Evolutionary conservation across 108 stramenopile species (phyloP).

Genomic region (Cyclostephanos tholiformis): DNA sequence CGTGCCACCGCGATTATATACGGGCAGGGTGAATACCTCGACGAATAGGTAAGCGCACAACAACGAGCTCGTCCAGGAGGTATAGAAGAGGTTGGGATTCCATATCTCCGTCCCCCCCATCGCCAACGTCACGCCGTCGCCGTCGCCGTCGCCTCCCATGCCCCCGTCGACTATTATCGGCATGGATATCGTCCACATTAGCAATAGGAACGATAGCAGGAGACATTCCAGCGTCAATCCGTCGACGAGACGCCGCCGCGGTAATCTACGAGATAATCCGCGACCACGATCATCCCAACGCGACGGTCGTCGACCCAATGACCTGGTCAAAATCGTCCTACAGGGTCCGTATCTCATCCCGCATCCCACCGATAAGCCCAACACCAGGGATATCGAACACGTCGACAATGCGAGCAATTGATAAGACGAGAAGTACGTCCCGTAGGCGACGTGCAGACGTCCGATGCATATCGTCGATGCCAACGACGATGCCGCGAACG

Average conservation of each 20-base stretch:
- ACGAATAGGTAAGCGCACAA: constrained; percentile 25
- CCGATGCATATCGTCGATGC: constrained; percentile 18
- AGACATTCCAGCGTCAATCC: constrained; percentile 15
- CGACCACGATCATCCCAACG: neutral
- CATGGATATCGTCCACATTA: constrained; percentile 30
- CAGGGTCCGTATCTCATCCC: constrained; percentile 25
- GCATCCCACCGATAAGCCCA: neutral
- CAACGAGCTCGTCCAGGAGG: constrained; percentile 26
- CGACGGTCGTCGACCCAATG: neutral
- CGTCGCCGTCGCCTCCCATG: neutral
- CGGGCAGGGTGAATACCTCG: constrained; percentile 18
- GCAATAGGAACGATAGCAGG: constrained; percentile 7
- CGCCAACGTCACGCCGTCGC: constrained; percentile 8
- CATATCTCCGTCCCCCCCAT: constrained; percentile 32
- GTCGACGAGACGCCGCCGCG: neutral
- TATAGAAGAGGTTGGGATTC: constrained; percentile 50
- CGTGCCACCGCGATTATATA: constrained; percentile 12
- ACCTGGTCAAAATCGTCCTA: constrained; percentile 2
- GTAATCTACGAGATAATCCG: too few species aligned
- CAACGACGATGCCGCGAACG: constrained; percentile 16
- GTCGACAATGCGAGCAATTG: constrained; percentile 20
- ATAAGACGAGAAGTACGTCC: too few species aligned
- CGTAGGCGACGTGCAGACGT: neutral
- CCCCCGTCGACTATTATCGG: constrained; percentile 35
- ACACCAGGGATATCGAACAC: constrained; percentile 2